Conservation (phyloP, 495 filamentous ascomycete species). For the Talaromyces proteolyticus region DNA sequence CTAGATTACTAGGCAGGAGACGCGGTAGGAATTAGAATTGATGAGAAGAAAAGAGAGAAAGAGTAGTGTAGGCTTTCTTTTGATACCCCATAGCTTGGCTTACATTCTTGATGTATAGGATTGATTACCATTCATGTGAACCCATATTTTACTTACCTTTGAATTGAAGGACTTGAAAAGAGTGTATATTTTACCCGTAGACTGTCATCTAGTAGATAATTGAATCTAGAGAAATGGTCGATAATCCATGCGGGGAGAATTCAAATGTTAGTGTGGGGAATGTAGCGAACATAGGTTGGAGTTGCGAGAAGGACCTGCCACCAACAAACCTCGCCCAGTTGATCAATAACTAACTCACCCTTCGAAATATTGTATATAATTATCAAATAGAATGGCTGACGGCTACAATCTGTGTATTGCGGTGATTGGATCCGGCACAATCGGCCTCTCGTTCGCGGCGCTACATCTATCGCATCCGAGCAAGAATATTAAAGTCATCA, state of each 20-base stretch:
- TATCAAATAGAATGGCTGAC: too few species aligned
- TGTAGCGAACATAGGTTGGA: too few species aligned
- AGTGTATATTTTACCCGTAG: too few species aligned
- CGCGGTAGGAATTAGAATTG: not conserved
- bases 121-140: constrained; percentile 3
- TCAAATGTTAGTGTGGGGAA: not conserved
- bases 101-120: constrained; percentile 6
- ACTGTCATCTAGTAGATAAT: too few species aligned
- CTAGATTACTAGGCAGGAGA: not conserved
- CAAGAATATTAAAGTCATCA: constrained; percentile 34
- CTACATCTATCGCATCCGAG: constrained; percentile 43
- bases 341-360: too few species aligned
- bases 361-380: not conserved
- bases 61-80: not conserved
- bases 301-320: too few species aligned
- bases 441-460: constrained; percentile 54
- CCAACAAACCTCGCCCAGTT: too few species aligned
- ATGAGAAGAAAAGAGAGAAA: not conserved
- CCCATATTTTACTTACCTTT: constrained; percentile 1
- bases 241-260: not conserved
- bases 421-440: constrained; percentile 51
- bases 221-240: not conserved
- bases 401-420: constrained; percentile 29
- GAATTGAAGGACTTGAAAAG: too few species aligned
- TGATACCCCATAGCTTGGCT: constrained; percentile 9